These are phyloP conservation scores for Scorias spongiosa DNA, from an alignment of 2,329 filamentous ascomycete species.

Conservation along the genomic window DNA sequence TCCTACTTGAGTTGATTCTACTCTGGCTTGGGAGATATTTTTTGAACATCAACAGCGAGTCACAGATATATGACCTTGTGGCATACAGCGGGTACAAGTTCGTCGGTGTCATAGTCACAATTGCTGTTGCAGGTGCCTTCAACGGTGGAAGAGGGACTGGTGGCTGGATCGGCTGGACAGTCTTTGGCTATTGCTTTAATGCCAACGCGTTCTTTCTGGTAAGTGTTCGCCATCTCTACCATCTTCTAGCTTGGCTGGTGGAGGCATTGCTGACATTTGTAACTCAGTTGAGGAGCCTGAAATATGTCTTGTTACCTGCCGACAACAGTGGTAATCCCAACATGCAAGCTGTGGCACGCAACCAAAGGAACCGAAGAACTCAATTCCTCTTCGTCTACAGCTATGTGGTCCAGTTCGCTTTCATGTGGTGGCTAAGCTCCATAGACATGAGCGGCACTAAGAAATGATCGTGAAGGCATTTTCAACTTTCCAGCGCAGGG, in stretches of 20 bases:
- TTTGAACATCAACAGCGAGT: slow-evolving; percentile 83
- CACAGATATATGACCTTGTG: slow-evolving; percentile 81
- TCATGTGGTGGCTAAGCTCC: slow-evolving; percentile 71
- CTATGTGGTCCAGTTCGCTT: slow-evolving; percentile 81
- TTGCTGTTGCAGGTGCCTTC: slow-evolving; percentile 61
- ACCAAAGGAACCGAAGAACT: slow-evolving; percentile 73
- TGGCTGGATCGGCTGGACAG: slow-evolving; percentile 73
- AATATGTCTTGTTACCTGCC: slow-evolving; percentile 89
- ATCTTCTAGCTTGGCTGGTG: too few species aligned
- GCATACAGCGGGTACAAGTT: slow-evolving; percentile 99
- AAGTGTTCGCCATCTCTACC: slow-evolving; percentile 21
- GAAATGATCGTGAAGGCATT: neutral
- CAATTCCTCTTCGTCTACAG: slow-evolving; percentile 91
- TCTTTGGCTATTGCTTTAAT: slow-evolving; percentile 83
- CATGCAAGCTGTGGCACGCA: slow-evolving; percentile 61
- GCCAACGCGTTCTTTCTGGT: slow-evolving; percentile 94
- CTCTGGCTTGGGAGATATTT: slow-evolving; percentile 89
- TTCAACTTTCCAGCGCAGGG: neutral
- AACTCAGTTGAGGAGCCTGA: slow-evolving; percentile 72
- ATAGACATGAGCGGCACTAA: slow-evolving; percentile 18
- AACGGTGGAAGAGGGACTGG: slow-evolving; percentile 70
- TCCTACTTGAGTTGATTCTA: slow-evolving; percentile 75
- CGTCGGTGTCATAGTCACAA: slow-evolving; percentile 83
- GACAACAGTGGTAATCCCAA: slow-evolving; percentile 48
- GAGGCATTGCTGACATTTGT: slow-evolving; percentile 3